Conservation (phyloP, 169 alveolate genomes). For the Plasmodium gaboni region DNA sequence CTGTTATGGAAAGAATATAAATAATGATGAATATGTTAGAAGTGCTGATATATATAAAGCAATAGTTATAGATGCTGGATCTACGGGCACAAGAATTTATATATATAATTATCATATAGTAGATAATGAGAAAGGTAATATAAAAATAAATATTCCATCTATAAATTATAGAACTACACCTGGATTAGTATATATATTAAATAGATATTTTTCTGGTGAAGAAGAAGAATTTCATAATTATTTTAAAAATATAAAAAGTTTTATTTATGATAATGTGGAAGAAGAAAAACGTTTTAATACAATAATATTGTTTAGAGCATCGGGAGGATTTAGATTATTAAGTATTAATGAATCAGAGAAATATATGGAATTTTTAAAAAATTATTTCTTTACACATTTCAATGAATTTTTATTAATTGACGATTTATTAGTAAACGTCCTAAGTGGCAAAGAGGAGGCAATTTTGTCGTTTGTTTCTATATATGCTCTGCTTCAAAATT, state of each 20-base stretch:
- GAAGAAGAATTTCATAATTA: slow-evolving; percentile 48
- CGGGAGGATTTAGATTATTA: slow-evolving; percentile 76
- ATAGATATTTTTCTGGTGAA: slow-evolving; percentile 45
- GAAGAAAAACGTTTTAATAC: slow-evolving; percentile 47
- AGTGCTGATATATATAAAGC: slow-evolving; percentile 25
- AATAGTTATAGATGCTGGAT: slow-evolving; percentile 76
- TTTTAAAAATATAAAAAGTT: slow-evolving; percentile 57
- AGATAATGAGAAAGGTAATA: slow-evolving; percentile 17
- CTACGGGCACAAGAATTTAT: slow-evolving; percentile 76
- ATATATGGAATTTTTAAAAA: slow-evolving; percentile 51
- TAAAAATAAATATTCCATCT: slow-evolving; percentile 65
- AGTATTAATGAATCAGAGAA: slow-evolving; percentile 44
- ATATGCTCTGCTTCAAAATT: slow-evolving; percentile 54
- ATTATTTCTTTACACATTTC: slow-evolving; percentile 38
- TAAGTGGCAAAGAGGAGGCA: slow-evolving; percentile 79
- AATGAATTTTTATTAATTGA: slow-evolving; percentile 72
- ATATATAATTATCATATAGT: slow-evolving; percentile 52
- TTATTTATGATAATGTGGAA: slow-evolving; percentile 52
- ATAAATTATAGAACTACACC: slow-evolving; percentile 60
- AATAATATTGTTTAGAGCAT: slow-evolving; percentile 58
- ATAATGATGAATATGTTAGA: neutral
- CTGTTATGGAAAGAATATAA: neutral
- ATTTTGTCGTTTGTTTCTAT: slow-evolving; percentile 75
- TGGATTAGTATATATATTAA: slow-evolving; percentile 69
- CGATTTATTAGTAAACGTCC: slow-evolving; percentile 48